Percentiles rank a stretch among this genome's conserved stretches.
phyloP scores from a whole-genome alignment of 805 yeast genomes.

The Saccharomycopsis sp. region DNA sequence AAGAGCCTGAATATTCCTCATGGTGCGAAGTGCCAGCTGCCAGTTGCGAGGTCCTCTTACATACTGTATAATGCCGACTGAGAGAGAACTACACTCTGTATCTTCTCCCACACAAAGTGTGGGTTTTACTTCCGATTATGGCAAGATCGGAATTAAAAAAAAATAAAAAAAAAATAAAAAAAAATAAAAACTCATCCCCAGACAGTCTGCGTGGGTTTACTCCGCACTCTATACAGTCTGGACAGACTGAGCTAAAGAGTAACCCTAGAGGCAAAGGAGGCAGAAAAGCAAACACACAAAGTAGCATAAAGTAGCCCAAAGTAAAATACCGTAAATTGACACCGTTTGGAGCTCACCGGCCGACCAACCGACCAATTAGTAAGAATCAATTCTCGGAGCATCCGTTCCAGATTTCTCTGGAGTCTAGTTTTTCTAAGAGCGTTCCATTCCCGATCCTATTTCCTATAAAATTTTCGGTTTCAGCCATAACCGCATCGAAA shows the following conservation, averaged over 20 bases:
- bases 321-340: neutral
- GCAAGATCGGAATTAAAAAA: neutral
- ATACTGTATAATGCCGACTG: too few species aligned
- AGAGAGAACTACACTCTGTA: too few species aligned
- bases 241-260: neutral
- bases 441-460: constrained; percentile 29
- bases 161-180: too few species aligned
- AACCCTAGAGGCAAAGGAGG: neutral
- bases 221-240: too few species aligned
- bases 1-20: too few species aligned
- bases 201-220: neutral
- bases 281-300: neutral
- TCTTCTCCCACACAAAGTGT: too few species aligned
- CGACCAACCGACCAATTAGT: constrained; percentile 1
- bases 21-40: too few species aligned
- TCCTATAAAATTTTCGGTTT: constrained; percentile 32
- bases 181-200: neutral
- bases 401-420: constrained; percentile 25
- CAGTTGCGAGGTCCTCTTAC: too few species aligned
- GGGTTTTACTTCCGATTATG: neutral
- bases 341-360: neutral
- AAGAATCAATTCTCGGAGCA: constrained; percentile 8
- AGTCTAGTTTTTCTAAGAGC: neutral
- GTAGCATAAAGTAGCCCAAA: neutral
- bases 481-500: constrained; percentile 24